A percentile compares a stretch with the other conserved stretches of the same genome.
Conservation (phyloP, 1,284 basidiomycete genomes). For the Ganoderma resinaceum region DNA sequence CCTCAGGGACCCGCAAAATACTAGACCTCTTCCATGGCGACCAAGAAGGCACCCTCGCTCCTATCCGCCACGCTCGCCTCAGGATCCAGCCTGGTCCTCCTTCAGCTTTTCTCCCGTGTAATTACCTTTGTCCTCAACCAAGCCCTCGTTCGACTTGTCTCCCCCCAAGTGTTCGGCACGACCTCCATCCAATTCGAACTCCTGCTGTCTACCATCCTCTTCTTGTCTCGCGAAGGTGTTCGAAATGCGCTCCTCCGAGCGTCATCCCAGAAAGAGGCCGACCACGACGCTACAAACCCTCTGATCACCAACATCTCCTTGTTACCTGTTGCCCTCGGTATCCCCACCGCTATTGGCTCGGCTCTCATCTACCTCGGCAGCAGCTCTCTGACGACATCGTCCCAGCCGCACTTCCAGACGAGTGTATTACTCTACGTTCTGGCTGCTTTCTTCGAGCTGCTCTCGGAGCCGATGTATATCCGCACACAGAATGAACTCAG, state of each 20-base stretch:
- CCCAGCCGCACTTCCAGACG: constrained; percentile 69
- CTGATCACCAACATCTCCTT: constrained; percentile 42
- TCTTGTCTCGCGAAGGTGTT: constrained; percentile 91
- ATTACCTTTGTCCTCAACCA: constrained; percentile 93
- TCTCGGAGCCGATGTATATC: constrained; percentile 87
- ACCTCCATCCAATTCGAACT: constrained; percentile 89
- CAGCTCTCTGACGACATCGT: constrained; percentile 36
- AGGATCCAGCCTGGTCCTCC: constrained; percentile 81
- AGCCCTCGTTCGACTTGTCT: constrained; percentile 82
- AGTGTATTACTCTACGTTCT: constrained; percentile 76
- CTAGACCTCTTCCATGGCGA: constrained; percentile 7
- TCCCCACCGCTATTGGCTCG: constrained; percentile 39
- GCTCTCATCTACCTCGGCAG: constrained; percentile 39
- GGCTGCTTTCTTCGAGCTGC: constrained; percentile 79
- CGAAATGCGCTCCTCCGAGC: constrained; percentile 78
- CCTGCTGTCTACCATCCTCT: constrained; percentile 88
- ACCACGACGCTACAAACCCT: background rate
- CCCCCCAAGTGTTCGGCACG: constrained; percentile 87
- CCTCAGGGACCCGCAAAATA: background rate
- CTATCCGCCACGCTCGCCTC: constrained; percentile 54
- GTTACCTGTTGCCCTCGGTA: constrained; percentile 41
- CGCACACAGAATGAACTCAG: constrained; percentile 73
- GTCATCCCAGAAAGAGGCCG: constrained; percentile 9
- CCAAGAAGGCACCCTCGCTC: constrained; percentile 17
- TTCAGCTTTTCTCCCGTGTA: constrained; percentile 86